Base-by-base conservation (phyloP, 495 filamentous ascomycete species). In the Podospora sp. region DNA sequence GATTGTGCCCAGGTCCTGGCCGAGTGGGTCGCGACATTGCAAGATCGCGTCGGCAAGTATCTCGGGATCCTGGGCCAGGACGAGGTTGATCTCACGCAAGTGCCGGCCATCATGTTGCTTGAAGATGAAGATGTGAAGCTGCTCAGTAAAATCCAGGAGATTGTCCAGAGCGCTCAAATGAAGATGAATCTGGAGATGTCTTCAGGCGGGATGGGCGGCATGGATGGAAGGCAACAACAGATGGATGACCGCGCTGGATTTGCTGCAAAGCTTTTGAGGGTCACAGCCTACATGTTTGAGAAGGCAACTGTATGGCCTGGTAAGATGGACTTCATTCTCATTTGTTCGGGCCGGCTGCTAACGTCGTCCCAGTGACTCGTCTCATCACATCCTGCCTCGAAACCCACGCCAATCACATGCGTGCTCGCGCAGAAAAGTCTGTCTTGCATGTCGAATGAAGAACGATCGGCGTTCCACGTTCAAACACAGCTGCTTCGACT, bases 1-100 rank as follows among this genome's bases (percentile, higher is more conserved):
- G 95, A 99, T 72, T 98, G 95, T 72, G 91, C 93, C n/a, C 93
- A 97, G 73, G 93, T 99, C 0, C 88, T 99, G 25, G 94, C 95
- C 0, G 95, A 99, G 77, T 99, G 95, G 95, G 87, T 96, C 51
- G 91, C 91, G 16, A 97, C 94, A 0, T 90, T 99, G 11, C 95
- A 99, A 77, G 93, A 97, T 76, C 91, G 95, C 11, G 92, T 97
- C 57, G 96, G 94, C 0, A 87, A 89, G 2, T 96, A 92, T 72
- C 78, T 97, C 8, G 95, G 95, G 2, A 86, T 97, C 8, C 85
- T 99, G 20, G 93, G 95, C 26, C 89, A 87, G 53, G 92, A 96
- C 57, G 84, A 91, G 3, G 85, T 92, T 57, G 92, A 97, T 73
- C 82, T 91, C 53, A 83, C 82, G 1, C 88, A 91, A 60, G 90